These are phyloP conservation scores for Erigeron canadensis DNA, from an alignment of 129 eudicot species.

Conservation along the genomic window DNA sequence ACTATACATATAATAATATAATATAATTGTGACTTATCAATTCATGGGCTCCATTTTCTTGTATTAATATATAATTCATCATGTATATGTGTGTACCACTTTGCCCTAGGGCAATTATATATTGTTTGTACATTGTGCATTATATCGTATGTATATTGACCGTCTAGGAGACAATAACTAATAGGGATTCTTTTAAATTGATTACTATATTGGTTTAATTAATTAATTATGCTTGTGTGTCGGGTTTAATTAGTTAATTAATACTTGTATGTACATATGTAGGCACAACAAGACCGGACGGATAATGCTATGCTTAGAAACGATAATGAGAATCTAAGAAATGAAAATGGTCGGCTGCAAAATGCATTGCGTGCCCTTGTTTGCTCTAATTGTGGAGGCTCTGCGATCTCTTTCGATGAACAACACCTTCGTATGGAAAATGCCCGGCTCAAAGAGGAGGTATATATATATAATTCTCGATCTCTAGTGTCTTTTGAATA, in stretches of 20 bases:
- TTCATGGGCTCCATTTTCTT: constrained; percentile 33
- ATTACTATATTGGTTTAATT: background rate
- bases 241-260: background rate
- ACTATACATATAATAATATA: too few species aligned
- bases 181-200: background rate
- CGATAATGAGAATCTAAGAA: constrained; percentile 76
- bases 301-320: constrained; percentile 76
- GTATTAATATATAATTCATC: constrained; percentile 7
- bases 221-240: background rate
- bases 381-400: constrained; percentile 92
- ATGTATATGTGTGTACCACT: background rate
- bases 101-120: constrained; percentile 16
- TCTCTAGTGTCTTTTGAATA: background rate
- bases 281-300: constrained; percentile 97
- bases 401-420: constrained; percentile 71
- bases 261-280: background rate
- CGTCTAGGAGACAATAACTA: background rate
- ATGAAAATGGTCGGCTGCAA: constrained; percentile 75
- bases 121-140: constrained; percentile 16
- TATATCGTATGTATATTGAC: constrained; percentile 9
- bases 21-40: constrained; percentile 16
- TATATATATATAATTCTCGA: constrained; percentile 13
- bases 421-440: constrained; percentile 94
- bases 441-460: constrained; percentile 97
- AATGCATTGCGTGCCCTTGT: constrained; percentile 60